Evolutionary conservation across 2,329 filamentous ascomycete genomes (phyloP), one percentile per base, ranked within the genome.

Genomic region (Aspergillus pseudotamarii): DNA sequence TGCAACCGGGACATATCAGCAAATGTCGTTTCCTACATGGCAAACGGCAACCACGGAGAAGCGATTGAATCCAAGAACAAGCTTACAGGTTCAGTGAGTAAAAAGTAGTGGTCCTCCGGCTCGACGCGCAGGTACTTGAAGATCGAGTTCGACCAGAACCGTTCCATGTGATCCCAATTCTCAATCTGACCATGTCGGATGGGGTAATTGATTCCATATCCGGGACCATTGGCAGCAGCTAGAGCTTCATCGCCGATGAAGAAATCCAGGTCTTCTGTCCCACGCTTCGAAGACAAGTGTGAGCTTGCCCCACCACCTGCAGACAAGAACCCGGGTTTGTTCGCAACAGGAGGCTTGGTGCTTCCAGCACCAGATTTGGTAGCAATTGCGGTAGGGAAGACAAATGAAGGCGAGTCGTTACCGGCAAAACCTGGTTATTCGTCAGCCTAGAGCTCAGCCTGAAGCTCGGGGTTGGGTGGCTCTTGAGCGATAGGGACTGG

Each of bases 161-260:
- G 90, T 81, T 99, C 95, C 95, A 99, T 99, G 75, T 97, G 92
- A 81, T 99, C 95, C 95, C 95, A 99, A 78, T 99, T 98, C 83
- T 99, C 95, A 79, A 99, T 92, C 83, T 99, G 95, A 56, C 95
- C 95, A 76, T 99, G 95, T 69, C 95, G 89, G 73, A 99, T 98
- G 62, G 95, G 95, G 80, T 98, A 99, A 82, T 98, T 93, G 78
- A 99, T 85, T 62, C 93, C 94, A 81, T 99, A 99, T 69, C 95
- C 93, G 71, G 95, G 93, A 62, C 95, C 95, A 69, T 84, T 88
- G 54, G 92, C 85, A 53, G 94, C 94, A 65, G 91, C 84, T 70
- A 98, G 86, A 67, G 95, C 95, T 82, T 98, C 95, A 76, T 99
- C 95, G 65, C 95, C 95, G 76, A 99, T 99, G 81, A 97, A 99